Evolutionary conservation across 2,329 filamentous ascomycete genomes (phyloP), one percentile per base, ranked within the genome.

Genomic region (Neoarthrinium moseri): DNA sequence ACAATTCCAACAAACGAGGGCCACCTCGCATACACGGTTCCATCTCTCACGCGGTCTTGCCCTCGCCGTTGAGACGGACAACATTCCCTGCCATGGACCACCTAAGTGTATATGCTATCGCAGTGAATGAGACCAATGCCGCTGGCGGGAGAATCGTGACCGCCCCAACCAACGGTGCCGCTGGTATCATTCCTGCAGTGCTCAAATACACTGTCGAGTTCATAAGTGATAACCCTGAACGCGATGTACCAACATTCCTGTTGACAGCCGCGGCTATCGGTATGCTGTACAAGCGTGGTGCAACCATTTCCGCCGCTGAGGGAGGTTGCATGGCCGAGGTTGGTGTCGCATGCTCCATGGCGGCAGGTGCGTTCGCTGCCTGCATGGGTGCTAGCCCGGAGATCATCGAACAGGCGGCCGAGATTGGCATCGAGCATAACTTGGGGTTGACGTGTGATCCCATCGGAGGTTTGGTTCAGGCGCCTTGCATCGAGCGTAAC

Each of bases 251-350:
- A 4, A 76, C 72, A 0, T 77, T 77, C 55, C 59, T 77, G 0
- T 63, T 77, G 2, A 77, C 73, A 2, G 69, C 73, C 2, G 65
- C 73, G 0, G 73, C 73, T 5, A 74, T 77, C 18, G 73, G 73
- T 36, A 77, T 77, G 73, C 64, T 77, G 18, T 77, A 75, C 63
- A 77, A 77, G 63, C 71, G 73, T 15, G 73, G 73, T 4, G 73
- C 73, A 0, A 76, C 72, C 17, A 77, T 77, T 49, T 75, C 72
- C 1, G 73, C 73, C 0, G 73, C 73, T 2, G 73, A 77, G 51
- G 73, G 73, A 30, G 73, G 73, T 0, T 77, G 73, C 58, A 77
- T 77, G 73, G 73, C 73, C n/a, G 73, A 77, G 51, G 73, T 77
- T 1, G 73, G 73, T 21, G 73, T 77, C 1, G 73, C 73, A 3